Conservation (phyloP, 2,329 filamentous ascomycete genomes). For the Pseudonectria buxi region DNA sequence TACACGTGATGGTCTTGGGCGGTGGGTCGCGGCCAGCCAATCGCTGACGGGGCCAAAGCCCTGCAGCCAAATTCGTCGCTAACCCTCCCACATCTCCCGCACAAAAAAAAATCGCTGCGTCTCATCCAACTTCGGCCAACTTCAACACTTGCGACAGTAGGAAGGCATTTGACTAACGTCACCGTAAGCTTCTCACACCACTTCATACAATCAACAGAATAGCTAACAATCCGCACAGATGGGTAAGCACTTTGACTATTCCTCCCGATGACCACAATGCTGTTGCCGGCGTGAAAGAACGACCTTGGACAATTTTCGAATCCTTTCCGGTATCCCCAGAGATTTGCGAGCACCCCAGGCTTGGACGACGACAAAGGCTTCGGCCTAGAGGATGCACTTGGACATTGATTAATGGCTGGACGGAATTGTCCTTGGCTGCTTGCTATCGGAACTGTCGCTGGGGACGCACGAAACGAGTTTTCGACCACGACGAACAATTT, state of each 20-base stretch:
- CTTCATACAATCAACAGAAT: conserved; percentile 30
- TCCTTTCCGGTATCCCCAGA: not conserved
- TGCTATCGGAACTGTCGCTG: no score
- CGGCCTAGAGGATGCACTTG: no score
- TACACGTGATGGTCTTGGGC: conserved; percentile 14
- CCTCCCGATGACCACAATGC: conserved; percentile 15
- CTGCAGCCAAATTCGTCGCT: conserved; percentile 25
- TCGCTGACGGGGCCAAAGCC: conserved; percentile 31
- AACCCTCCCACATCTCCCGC: conserved; percentile 36
- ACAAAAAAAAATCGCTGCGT: conserved; percentile 36
- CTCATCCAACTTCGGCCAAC: conserved; percentile 33
- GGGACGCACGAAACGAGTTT: no score
- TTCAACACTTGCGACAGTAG: conserved; percentile 36
- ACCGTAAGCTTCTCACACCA: conserved; percentile 37
- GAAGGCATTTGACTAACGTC: conserved; percentile 39
- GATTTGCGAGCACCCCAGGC: no score
- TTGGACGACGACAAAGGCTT: no score
- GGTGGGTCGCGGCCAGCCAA: conserved; percentile 24
- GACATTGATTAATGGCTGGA: no score
- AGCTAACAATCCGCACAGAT: conserved; percentile 45
- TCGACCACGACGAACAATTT: no score
- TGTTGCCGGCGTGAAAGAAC: conserved; percentile 15
- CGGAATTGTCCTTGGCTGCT: no score
- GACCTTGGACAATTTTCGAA: conserved; percentile 15
- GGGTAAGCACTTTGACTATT: conserved; percentile 45